Evolutionary conservation across 345 rosid genomes (phyloP).

Genomic region (Zanthoxylum bungeanum): DNA sequence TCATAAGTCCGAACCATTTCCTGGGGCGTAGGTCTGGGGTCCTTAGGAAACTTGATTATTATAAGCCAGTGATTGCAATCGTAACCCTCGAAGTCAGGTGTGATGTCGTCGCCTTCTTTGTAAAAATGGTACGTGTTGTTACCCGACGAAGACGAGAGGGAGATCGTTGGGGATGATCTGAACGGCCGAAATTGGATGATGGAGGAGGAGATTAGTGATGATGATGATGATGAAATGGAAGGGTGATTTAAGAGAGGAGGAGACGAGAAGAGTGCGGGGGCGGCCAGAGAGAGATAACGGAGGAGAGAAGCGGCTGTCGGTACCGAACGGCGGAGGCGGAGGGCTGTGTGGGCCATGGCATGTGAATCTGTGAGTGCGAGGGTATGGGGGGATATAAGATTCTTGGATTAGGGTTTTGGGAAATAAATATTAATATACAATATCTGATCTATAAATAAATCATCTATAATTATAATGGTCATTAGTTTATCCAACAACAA

Average conservation of each 20-base stretch:
- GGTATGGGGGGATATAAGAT: not conserved
- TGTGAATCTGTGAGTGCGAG: not conserved
- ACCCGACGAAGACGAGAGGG: constrained; percentile 27
- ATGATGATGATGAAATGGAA: not conserved
- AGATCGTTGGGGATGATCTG: constrained; percentile 24
- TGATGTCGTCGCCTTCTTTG: constrained; percentile 69
- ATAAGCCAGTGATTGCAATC: constrained; percentile 94
- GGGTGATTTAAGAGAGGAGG: not conserved
- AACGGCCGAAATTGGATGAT: constrained; percentile 25
- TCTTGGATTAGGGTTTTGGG: too few relatives aligned
- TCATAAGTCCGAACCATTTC: constrained; percentile 78
- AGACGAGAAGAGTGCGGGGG: not conserved
- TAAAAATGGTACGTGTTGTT: constrained; percentile 32
- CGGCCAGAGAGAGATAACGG: constrained; percentile 29
- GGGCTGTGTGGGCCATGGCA: constrained; percentile 37
- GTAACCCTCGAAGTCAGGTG: constrained; percentile 78
- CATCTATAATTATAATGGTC: too few relatives aligned
- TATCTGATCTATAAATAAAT: too few relatives aligned
- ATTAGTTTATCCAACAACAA: too few relatives aligned
- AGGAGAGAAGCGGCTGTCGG: constrained; percentile 25
- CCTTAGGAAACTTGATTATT: constrained; percentile 70
- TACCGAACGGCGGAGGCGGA: constrained; percentile 61
- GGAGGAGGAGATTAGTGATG: constrained; percentile 12
- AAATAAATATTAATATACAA: too few relatives aligned
- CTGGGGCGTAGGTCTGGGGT: constrained; percentile 45